A percentile compares a stretch with the other conserved stretches of the same genome.
Evolutionary conservation across 2,329 filamentous ascomycete species (phyloP).

Genomic region (Raffaelea arxii): DNA sequence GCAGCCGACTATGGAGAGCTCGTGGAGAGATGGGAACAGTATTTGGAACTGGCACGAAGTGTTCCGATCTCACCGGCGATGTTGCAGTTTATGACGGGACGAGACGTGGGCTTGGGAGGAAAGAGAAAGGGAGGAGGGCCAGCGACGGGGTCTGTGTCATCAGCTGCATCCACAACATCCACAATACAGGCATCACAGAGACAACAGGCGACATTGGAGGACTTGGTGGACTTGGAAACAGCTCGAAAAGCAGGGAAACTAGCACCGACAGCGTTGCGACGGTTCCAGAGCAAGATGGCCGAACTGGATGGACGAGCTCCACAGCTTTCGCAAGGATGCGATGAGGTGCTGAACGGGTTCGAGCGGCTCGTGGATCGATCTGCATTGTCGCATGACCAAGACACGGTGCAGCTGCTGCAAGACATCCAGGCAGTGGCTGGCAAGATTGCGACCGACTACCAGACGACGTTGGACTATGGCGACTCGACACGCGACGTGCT

Average conservation of each 20-base stretch:
- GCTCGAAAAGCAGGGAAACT: conserved; percentile 63
- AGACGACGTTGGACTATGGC: conserved; percentile 61
- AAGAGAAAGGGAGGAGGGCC: no score
- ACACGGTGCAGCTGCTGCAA: conserved; percentile 60
- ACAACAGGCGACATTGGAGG: conserved; percentile 51
- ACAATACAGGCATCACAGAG: conserved; percentile 7
- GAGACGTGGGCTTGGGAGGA: no score
- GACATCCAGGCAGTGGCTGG: conserved; percentile 80
- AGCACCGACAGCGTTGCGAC: conserved; percentile 46
- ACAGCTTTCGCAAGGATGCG: conserved; percentile 51
- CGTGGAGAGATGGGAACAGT: conserved; percentile 56
- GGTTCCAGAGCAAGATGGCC: conserved; percentile 49
- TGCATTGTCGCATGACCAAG: conserved; percentile 46
- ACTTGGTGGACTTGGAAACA: conserved; percentile 66
- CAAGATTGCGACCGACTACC: conserved; percentile 81
- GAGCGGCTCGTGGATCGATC: conserved; percentile 47
- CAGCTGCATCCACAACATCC: conserved; percentile 25
- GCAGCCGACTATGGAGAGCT: conserved; percentile 58
- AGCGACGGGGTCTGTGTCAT: no score
- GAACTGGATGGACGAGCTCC: conserved; percentile 52
- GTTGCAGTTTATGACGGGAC: conserved; percentile 53
- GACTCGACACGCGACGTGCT: conserved; percentile 51
- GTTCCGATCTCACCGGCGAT: conserved; percentile 59
- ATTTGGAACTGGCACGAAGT: conserved; percentile 53
- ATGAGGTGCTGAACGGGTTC: conserved; percentile 52